Base-by-base conservation (phyloP, 495 filamentous ascomycete species). In the Poronia punctata region DNA sequence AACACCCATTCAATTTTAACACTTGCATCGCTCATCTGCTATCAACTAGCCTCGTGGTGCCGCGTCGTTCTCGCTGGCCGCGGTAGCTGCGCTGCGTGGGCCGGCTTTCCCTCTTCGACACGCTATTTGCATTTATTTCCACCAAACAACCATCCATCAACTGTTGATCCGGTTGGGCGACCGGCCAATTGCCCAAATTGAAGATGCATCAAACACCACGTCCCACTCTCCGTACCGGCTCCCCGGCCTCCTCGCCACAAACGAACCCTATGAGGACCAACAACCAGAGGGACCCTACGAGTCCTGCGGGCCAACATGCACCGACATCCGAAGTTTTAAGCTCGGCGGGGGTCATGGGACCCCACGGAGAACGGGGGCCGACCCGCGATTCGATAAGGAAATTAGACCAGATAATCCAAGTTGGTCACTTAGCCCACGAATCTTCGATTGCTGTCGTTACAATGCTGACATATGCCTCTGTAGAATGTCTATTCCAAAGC, bases 401-500 rank as follows among this genome's bases (percentile, higher is more conserved):
- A 59, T 67, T 94, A 45, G 88, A 86, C 54, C 88, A 95, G 69
- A 86, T 95, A 48, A 81, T 95, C 49, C 83, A 89, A 74, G 88
- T 92, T 73, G 30, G 75, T 56, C 24, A 24, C 16, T 26, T 27
- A 11, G 20, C 25, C 19, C 20, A 20, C 16, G 12, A n/a, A 36
- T 23, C 21, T 28, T 21, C 25, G 20, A 16, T 14, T 10, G 10
- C 20, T n/a, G n/a, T n/a, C n/a, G n/a, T n/a, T n/a, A 21, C 21
- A 22, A 21, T 24, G 12, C 14, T 34, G 20, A 49, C 21, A 5
- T 11, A 20, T 14, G 29, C 21, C 0, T 17, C 43, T 19, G 18
- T 60, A 97, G 87, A 94, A 94, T 56, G 94, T 93, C 59, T 83
- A 87, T 61, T 80, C 75, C 36, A 98, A 97, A 68, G 82, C 86